These are phyloP conservation scores for Sporothrix luriei DNA, from an alignment of 2,329 filamentous ascomycete genomes.

Conservation along the genomic window DNA sequence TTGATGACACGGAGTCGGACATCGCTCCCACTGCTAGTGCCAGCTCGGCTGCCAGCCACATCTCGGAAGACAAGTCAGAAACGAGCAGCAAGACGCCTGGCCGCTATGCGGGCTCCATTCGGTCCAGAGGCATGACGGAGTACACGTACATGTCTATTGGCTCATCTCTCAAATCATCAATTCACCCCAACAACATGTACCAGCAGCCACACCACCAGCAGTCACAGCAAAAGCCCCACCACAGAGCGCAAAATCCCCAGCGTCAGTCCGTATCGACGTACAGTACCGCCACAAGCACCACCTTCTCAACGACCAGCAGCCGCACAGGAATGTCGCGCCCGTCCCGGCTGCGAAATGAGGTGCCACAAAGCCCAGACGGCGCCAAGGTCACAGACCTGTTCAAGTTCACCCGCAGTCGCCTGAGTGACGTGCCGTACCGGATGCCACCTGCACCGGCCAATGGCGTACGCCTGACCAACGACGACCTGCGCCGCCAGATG, in stretches of 20 bases:
- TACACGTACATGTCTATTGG: constrained; percentile 70
- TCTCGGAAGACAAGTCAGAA: constrained; percentile 40
- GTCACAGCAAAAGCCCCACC: constrained; percentile 6
- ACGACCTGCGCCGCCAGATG: constrained; percentile 88
- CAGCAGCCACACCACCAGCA: constrained; percentile 23
- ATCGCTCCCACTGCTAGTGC: constrained; percentile 68
- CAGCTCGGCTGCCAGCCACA: constrained; percentile 60
- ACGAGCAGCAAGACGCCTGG: constrained; percentile 55
- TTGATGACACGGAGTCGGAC: constrained; percentile 62
- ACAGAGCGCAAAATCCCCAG: constrained; percentile 40
- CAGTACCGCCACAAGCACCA: constrained; percentile 53
- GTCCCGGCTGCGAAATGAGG: constrained; percentile 78
- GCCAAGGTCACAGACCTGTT: constrained; percentile 76
- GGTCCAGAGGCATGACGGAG: constrained; percentile 60
- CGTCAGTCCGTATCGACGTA: constrained; percentile 53
- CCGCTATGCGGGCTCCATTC: constrained; percentile 54
- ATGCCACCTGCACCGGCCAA: constrained; percentile 61
- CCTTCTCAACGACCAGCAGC: constrained; percentile 51
- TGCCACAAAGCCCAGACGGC: constrained; percentile 76
- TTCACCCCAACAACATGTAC: constrained; percentile 28
- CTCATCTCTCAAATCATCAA: constrained; percentile 55
- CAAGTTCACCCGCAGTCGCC: constrained; percentile 76
- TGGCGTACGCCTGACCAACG: constrained; percentile 65
- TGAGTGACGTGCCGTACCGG: constrained; percentile 84
- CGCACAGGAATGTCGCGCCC: constrained; percentile 43